Evolutionary conservation across 768 basidiomycete genomes (phyloP), one percentile per base, ranked within the genome.

Genomic region (Lactifluus piperatus): DNA sequence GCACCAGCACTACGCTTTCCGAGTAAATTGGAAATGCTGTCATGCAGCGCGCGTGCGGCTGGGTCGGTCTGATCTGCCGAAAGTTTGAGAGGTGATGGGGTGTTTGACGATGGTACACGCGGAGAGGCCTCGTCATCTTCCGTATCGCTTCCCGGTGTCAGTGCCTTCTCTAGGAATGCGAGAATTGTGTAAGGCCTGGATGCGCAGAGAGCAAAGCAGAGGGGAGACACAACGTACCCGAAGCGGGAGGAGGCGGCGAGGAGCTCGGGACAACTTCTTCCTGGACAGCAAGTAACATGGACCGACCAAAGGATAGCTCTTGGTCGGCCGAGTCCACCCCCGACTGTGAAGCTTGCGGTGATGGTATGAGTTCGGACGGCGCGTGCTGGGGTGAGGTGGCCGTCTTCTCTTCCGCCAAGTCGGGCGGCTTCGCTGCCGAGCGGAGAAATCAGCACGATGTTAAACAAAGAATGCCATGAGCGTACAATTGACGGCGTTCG

Each of bases 11-110:
- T 75, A 9, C 87, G 77, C 68, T 91, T 91, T 9, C 87, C 88
- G 16, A 91, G 73, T 56, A 89, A 69, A 22, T 80, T 79, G 5
- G 82, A 81, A 50, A 90, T 80, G 60, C 81, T 85, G 63, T 88
- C 84, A 62, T 86, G 80, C 22, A 89, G 72, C 18, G 79, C 84
- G 64, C 75, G 79, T n/a, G 82, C 26, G 76, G 76, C 50, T 6
- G 43, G 54, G 26, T 78, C 75, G 49, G 74, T 72, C 48, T 77
- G 74, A 30, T 81, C 74, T 53, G 64, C 66, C 56, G 26, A 75
- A 8, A 39, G 71, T 43, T 74, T 78, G 0, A 56, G 53, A 5
- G 72, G 64, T 1, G 72, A 70, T 37, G 68, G 55, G 9, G 55
- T 53, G 22, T 58, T 54, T 34, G 56, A 53, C 14, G 62, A 58